Conservation (phyloP, 305 asterid genomes). For the Euphrasia arctica region DNA sequence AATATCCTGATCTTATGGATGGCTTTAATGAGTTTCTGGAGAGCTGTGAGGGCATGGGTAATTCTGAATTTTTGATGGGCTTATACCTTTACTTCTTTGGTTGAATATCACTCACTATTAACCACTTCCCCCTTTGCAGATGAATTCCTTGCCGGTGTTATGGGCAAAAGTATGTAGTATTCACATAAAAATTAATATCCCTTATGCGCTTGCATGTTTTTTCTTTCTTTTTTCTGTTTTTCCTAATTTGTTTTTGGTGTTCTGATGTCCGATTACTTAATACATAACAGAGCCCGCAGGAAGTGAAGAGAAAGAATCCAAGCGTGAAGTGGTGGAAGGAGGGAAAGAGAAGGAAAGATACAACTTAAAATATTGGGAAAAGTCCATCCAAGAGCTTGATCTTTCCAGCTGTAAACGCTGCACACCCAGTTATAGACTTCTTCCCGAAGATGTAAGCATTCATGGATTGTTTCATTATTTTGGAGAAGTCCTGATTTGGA, state of each 20-base stretch:
- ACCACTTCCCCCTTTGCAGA: constrained; percentile 52
- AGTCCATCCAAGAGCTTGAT: constrained; percentile 93
- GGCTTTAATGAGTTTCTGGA: constrained; percentile 83
- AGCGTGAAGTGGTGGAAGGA: constrained; percentile 58
- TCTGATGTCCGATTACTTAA: constrained; percentile 1
- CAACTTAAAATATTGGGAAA: constrained; percentile 80
- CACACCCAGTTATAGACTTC: constrained; percentile 93
- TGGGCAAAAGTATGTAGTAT: constrained; percentile 83
- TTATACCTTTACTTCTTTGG: constrained; percentile 22
- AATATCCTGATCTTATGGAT: constrained; percentile 91
- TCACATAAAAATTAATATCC: constrained; percentile 5
- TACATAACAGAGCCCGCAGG: constrained; percentile 61
- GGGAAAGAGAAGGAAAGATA: constrained; percentile 73
- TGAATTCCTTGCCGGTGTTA: constrained; percentile 93
- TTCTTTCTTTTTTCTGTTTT: background rate
- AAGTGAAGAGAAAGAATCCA: constrained; percentile 68
- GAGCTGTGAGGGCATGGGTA: constrained; percentile 84
- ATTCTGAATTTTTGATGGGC: constrained; percentile 28
- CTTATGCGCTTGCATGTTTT: background rate
- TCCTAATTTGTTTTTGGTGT: constrained; percentile 7
- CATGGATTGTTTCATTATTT: constrained; percentile 4
- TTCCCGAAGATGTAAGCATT: constrained; percentile 79
- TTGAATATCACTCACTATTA: constrained; percentile 28
- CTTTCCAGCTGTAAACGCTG: constrained; percentile 79
- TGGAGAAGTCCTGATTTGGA: constrained; percentile 9